Base-by-base conservation (phyloP, 2,329 filamentous ascomycete genomes). In the Orbilia quercus region DNA sequence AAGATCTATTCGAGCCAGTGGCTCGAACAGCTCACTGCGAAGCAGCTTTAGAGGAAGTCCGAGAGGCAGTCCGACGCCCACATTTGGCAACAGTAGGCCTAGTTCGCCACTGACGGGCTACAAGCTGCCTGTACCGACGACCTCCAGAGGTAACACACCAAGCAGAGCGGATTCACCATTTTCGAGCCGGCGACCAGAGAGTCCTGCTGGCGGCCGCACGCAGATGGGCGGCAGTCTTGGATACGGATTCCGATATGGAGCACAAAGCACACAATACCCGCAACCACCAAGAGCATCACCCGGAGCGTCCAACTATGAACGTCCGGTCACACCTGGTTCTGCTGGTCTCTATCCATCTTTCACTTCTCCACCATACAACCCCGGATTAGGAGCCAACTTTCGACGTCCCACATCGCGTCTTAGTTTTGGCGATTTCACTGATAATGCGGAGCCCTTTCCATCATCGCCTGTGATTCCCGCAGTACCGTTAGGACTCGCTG, bases 401-500 rank as follows among this genome's bases (percentile, higher is more conserved):
- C 66, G 75, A 36, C 36, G 76, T 23, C 74, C 76, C 25, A 74
- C 75, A 0, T 75, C 75, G 7, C 67, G 77, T 6, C 34, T 78
- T 7, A 76, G 74, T n/a, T 77, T 76, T 53, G 63, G 76, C 1
- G 75, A 76, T 60, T 51, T 53, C n/a, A 54, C 75, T 23, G 40
- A 78, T 65, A 62, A 51, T 20, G 53, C 77, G 77, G 63, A 67
- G n/a, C 14, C 40, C n/a, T 65, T 79, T 79, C 11, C 69, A 72
- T 77, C 76, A 7, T 63, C 78, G 2, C 75, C 80, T 12, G 67
- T 65, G 9, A 36, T 67, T 20, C 74, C 67, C 7, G 66, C 75
- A 1, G 85, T 83, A 77, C 84, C 84, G 7, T 84, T 91, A 5
- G 90, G 90, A 3, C 86, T 92, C 53, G 89, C 90, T 0, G 90